These are phyloP conservation scores for Gigaspora rosea DNA, from an alignment of 192 early-diverging fungal species.

Conservation along the genomic window DNA sequence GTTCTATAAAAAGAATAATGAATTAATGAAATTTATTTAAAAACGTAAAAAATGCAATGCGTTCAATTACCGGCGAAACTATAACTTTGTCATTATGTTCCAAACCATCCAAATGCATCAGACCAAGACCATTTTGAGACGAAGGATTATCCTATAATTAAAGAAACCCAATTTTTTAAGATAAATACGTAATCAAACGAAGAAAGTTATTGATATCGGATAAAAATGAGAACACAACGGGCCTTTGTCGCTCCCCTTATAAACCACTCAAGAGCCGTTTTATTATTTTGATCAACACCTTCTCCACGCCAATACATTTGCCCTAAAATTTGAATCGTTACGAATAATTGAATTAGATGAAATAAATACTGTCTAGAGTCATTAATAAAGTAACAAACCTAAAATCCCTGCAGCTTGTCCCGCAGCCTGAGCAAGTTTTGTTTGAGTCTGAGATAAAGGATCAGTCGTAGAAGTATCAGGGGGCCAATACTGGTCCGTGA, in stretches of 20 bases:
- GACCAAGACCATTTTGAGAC: conserved; percentile 77
- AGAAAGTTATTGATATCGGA: background rate
- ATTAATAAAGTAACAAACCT: conserved; percentile 41
- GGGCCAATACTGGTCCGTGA: conserved; percentile 42
- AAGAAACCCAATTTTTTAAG: background rate
- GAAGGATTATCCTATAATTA: conserved; percentile 55
- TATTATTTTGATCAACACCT: conserved; percentile 62
- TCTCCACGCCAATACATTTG: conserved; percentile 93
- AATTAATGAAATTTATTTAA: background rate
- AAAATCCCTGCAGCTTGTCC: conserved; percentile 77
- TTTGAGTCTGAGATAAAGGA: background rate
- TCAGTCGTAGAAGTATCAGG: conserved; percentile 25
- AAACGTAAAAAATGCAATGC: background rate
- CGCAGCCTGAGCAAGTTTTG: conserved; percentile 46
- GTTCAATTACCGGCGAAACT: background rate
- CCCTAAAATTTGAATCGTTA: no score
- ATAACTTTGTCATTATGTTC: background rate
- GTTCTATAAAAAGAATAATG: conserved; percentile 39
- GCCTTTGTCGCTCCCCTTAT: conserved; percentile 58
- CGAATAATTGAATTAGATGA: no score
- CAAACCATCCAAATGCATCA: conserved; percentile 73
- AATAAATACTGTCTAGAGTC: no score
- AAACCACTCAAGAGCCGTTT: conserved; percentile 78
- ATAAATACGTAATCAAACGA: background rate
- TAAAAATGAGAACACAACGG: conserved; percentile 8